Conservation (phyloP, 2,329 filamentous ascomycete species). For the Cryphonectria radicalis region DNA sequence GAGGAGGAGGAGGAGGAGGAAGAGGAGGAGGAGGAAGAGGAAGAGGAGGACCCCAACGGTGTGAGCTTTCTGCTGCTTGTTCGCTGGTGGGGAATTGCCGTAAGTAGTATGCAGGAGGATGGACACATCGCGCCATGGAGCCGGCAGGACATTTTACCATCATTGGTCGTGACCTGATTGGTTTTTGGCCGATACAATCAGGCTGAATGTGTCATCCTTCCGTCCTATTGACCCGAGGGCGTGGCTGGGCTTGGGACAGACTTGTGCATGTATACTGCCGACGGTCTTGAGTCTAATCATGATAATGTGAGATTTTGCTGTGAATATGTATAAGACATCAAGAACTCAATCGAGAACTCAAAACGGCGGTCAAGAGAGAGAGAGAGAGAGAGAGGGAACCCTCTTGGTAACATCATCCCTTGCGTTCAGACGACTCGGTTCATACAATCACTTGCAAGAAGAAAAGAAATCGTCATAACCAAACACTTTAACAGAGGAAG, state of each 20-base stretch:
- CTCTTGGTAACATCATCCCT: background rate
- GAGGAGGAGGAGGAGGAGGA: background rate
- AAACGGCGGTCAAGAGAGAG: background rate
- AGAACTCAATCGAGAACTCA: background rate
- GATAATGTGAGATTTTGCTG: background rate
- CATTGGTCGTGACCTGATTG: background rate
- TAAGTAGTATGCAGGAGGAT: background rate
- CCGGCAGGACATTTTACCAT: background rate
- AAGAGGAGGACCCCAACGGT: background rate
- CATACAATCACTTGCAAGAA: background rate
- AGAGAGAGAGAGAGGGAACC: background rate
- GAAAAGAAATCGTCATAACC: background rate
- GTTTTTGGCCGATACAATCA: background rate
- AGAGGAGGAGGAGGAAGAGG: too few species aligned
- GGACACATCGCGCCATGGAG: background rate
- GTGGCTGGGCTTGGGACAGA: background rate
- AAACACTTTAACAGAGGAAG: too few species aligned
- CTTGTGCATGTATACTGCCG: too few species aligned
- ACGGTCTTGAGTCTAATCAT: background rate
- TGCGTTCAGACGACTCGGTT: background rate
- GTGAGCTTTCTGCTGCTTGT: background rate
- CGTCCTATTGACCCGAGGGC: background rate
- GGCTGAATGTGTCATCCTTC: conserved; percentile 1
- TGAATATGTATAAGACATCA: background rate
- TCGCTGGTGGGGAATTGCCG: background rate